These are phyloP conservation scores for Neurospora tetraspora DNA, from an alignment of 495 filamentous ascomycete species.

Conservation along the genomic window DNA sequence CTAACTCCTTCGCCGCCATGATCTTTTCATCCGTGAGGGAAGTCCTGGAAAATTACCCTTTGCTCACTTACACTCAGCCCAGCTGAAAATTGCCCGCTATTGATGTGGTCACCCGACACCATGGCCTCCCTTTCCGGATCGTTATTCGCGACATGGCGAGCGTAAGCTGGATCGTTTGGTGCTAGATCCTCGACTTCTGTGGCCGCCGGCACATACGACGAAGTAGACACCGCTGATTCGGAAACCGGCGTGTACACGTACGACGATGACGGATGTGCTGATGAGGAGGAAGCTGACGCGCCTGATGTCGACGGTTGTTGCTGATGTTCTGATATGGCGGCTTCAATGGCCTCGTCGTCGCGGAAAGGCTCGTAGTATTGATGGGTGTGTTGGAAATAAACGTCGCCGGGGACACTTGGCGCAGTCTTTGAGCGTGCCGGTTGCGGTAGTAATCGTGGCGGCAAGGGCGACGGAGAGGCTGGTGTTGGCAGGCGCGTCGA, in stretches of 20 bases:
- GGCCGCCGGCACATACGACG: background rate
- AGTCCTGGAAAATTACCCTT: background rate
- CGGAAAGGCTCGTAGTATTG: background rate
- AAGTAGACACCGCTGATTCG: background rate
- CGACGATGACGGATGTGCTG: background rate
- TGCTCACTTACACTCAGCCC: slow-evolving; percentile 5
- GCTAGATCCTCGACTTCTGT: background rate
- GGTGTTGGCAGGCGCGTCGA: background rate
- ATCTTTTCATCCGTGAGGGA: background rate
- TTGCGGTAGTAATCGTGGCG: background rate
- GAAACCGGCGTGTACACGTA: background rate
- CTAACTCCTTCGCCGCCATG: background rate
- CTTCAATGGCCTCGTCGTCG: background rate
- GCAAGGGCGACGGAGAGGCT: background rate
- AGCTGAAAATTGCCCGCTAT: background rate
- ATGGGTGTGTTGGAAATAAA: background rate
- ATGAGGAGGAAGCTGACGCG: background rate
- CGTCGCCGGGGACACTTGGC: background rate
- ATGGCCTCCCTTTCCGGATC: background rate
- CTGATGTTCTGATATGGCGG: background rate
- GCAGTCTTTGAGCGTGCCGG: background rate
- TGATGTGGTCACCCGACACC: background rate
- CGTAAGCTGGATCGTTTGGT: background rate
- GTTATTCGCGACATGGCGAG: slow-evolving; percentile 2
- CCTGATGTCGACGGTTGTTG: background rate